Evolutionary conservation across 306 rosid genomes (phyloP), one percentile per base, ranked within the genome.

Genomic region (Malus domestica): DNA sequence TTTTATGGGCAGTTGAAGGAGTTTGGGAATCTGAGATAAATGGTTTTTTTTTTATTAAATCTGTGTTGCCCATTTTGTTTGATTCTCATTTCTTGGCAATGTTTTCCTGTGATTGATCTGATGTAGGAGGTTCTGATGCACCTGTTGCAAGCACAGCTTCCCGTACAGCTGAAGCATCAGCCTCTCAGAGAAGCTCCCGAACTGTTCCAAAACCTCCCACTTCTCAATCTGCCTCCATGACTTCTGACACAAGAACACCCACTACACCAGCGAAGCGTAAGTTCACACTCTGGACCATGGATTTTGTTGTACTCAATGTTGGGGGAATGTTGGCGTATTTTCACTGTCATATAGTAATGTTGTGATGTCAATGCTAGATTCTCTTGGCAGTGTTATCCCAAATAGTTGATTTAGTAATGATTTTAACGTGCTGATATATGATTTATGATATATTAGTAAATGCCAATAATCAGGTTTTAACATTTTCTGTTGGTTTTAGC

Each of bases 151-250:
- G 49, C 77, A 69, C 96, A 79, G 85, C 77, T 82, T 76, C 82
- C 88, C 86, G 84, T 85, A 80, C 91, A 72, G 33, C 88, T 64
- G 96, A 92, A 64, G 66, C 88, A 35, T 69, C 88, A 60, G 78
- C 84, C 54, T 25, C 89, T 22, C 98, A 80, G 70, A 87, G 87
- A 85, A 85, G 90, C 78, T 19, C 80, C 65, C 76, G 87, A 84
- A 77, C 77, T 82, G 91, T 87, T 86, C 88, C 89, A 0, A 92
- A 88, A 72, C 91, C 83, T 83, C 94, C 96, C 70, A 82, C 97
- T 81, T 80, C 96, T 73, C 89, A 86, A 73, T 75, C 77, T 68
- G 46, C 96, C 80, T 46, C 93, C 62, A 1, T 87, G 88, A 89
- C 71, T 80, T 73, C 89, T 14, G 88, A 83, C 42, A 10, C 82